Conservation (phyloP, 176 grass and related monocot genomes). For the Bothriochloa decipiens region DNA sequence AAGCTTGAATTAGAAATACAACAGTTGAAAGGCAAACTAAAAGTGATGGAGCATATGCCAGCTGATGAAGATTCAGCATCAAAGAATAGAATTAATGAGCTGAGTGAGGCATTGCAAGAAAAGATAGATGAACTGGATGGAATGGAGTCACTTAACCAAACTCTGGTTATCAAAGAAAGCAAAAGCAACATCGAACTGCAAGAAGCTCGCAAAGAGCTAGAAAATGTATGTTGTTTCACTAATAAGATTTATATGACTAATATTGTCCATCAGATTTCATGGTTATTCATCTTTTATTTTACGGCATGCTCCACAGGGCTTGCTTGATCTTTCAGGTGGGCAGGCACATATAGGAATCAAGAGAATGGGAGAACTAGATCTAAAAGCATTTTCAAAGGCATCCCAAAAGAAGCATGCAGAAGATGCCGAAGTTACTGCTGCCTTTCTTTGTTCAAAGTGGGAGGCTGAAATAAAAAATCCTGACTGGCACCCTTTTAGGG, state of each 20-base stretch:
- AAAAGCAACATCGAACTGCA: constrained; percentile 61
- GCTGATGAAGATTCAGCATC: constrained; percentile 39
- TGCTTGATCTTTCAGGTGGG: constrained; percentile 39
- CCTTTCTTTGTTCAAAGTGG: constrained; percentile 66
- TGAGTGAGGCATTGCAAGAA: constrained; percentile 57
- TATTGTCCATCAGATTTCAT: constrained; percentile 11
- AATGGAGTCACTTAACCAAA: constrained; percentile 75
- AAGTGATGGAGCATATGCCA: constrained; percentile 53
- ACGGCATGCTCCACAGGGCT: constrained; percentile 32
- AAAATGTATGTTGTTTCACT: constrained; percentile 42
- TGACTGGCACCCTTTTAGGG: constrained; percentile 70
- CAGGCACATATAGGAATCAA: constrained; percentile 53
- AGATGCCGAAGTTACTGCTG: constrained; percentile 53
- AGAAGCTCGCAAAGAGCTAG: constrained; percentile 61
- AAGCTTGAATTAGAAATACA: constrained; percentile 66
- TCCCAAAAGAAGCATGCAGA: constrained; percentile 47
- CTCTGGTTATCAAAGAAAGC: constrained; percentile 64
- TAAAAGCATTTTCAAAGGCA: constrained; percentile 54
- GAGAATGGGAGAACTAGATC: constrained; percentile 75
- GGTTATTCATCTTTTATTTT: constrained; percentile 15
- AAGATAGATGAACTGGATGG: constrained; percentile 66
- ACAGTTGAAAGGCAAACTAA: constrained; percentile 49
- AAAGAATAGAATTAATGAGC: constrained; percentile 48
- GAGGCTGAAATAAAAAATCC: constrained; percentile 69
- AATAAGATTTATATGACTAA: constrained; percentile 12